A percentile compares a stretch with the other conserved stretches of the same genome.
Evolutionary conservation across 148 eudicot genomes (phyloP).

Genomic region (Talinum fruticosum): DNA sequence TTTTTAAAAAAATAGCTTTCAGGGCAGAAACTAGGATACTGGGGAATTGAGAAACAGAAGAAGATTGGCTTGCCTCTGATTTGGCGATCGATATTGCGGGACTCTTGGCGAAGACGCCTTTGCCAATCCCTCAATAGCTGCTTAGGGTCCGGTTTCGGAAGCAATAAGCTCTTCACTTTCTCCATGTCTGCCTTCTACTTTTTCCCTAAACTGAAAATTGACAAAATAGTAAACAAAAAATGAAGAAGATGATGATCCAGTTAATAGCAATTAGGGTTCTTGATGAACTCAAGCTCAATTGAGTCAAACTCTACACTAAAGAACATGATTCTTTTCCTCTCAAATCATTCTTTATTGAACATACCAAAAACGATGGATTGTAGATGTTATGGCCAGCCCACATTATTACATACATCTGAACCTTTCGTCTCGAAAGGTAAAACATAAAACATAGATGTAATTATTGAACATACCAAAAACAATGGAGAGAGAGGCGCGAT

Average conservation of each 20-base stretch:
- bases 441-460: too few relatives aligned
- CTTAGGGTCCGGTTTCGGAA: slow-evolving; percentile 74
- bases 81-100: slow-evolving; percentile 91
- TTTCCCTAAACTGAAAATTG: slow-evolving; percentile 13
- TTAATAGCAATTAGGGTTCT: not conserved
- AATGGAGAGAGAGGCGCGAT: too few relatives aligned
- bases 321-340: not conserved
- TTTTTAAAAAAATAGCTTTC: too few relatives aligned
- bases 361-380: too few relatives aligned
- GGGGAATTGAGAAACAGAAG: not conserved
- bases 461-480: too few relatives aligned
- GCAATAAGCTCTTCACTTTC: slow-evolving; percentile 61
- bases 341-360: not conserved
- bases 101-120: slow-evolving; percentile 83
- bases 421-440: too few relatives aligned
- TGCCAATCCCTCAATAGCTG: slow-evolving; percentile 86
- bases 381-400: too few relatives aligned
- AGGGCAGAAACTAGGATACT: not conserved
- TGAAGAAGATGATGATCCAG: not conserved
- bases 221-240: not conserved
- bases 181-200: slow-evolving; percentile 26
- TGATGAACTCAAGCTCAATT: slow-evolving; percentile 6
- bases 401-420: too few relatives aligned
- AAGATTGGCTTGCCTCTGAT: slow-evolving; percentile 49
- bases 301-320: not conserved